Evolutionary conservation across 2,329 filamentous ascomycete species (phyloP), one percentile per base, ranked within the genome.

Genomic region (Pseudogymnoascus verrucosus): DNA sequence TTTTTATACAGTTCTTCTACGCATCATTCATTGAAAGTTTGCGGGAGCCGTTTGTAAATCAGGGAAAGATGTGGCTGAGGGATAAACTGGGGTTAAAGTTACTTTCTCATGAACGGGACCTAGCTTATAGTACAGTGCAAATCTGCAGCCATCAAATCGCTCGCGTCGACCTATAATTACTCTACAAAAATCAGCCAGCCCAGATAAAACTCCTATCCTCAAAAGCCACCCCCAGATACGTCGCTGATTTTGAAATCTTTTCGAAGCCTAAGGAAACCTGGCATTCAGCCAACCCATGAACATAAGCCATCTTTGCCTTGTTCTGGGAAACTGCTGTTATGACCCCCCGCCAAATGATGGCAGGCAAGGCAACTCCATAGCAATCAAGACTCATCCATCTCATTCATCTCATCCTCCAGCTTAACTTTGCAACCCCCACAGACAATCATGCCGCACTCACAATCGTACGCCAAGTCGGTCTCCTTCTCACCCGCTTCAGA

Each of bases 391-490:
- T 36, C 28, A 7, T 21, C 2, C 28, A 57, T 11, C 47, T 34
- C 26, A 16, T 31, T 2, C 26, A 57, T 12, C 11, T 34, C 51
- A 12, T 57, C 51, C 10, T 57, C 51, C 51, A 57, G 51, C 14
- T 19, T 57, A 39, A n/a, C 61, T 23, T 59, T 63, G 60, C 66
- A 67, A 14, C 16, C 59, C 14, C 57, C 57, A 34, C 66, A 67
- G 19, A 64, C 16, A 47, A 66, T 28, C 36, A 42, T 61, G 2
- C 62, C 64, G 28, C 65, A 63, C 1, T 39, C 21, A 47, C 66
- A 67, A 36, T 65, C 64, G 37, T 64, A 66, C 1, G 62, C 65
- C 51, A 47, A 44, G 16, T 23, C 6, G n/a, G 37, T 23, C 2
- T 59, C 44, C 4, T 42, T 62, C 36, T 64, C 37, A 42, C 19